Evolutionary conservation across 2,329 filamentous ascomycete species (phyloP), one percentile per base, ranked within the genome.

Genomic region (Aspergillus japonicus): DNA sequence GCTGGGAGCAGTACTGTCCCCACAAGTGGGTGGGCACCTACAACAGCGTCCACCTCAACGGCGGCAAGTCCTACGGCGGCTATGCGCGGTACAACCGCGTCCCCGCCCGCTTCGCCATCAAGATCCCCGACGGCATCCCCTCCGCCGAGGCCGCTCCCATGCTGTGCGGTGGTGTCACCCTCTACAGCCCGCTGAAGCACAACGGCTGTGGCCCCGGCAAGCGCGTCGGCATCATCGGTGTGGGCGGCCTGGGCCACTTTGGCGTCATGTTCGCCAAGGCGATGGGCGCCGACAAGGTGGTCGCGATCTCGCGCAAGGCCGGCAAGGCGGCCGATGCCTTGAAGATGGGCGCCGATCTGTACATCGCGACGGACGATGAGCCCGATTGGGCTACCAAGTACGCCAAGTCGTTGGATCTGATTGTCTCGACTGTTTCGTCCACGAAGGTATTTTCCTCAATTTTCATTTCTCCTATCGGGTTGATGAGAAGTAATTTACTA

Each of bases 121-220:
- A 80, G 73, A 86, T 87, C 60, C 85, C 85, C 0, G 80, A 83
- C 39, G 71, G 60, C 0, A 69, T 87, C 29, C 62, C 75, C 3
- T 81, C 78, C 48, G 80, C 78, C 21, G 77, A 81, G 31, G 85
- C 84, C 0, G 85, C 89, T 0, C 90, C 90, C 0, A 89, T 95
- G 81, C 81, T 95, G 51, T 95, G 91, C 68, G 91, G 87, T 11
- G 91, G 91, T 16, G 82, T 93, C 54, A 95, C 91, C 0, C 83
- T 88, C 0, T 95, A 85, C 72, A 84, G 83, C 2, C 91, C 91
- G 0, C 77, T 95, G 4, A 85, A 84, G 60, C 81, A 87, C 26
- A 87, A 90, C 44, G 84, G 84, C 7, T 83, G 86, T 49, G 90
- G 90, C 0, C 88, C 89, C 0, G 90, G 89, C 4, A 90, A 90